phyloP scores from a whole-genome alignment of 345 rosid genomes.

The Arabidopsis suecica region DNA sequence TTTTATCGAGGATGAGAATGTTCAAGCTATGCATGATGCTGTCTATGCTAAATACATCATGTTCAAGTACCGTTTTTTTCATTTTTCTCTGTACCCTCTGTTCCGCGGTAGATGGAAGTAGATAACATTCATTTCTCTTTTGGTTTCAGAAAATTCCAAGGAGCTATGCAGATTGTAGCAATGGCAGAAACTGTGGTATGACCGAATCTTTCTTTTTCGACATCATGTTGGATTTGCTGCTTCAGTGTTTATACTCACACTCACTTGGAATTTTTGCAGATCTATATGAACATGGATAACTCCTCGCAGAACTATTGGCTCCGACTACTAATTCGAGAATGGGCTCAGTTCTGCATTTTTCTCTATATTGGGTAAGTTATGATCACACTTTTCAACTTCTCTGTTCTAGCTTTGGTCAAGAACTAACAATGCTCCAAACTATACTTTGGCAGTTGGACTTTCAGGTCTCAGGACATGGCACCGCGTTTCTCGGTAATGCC shows the following conservation, averaged over 20 bases:
- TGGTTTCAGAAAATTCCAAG: conserved; percentile 77
- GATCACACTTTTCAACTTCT: conserved; percentile 1
- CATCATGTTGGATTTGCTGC: conserved; percentile 11
- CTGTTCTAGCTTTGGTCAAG: conserved; percentile 19
- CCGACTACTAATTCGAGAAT: conserved; percentile 77
- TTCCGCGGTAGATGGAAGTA: conserved; percentile 18
- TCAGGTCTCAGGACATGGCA: conserved; percentile 85
- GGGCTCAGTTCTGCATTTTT: conserved; percentile 89
- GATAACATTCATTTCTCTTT: conserved; percentile 7
- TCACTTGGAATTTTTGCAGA: conserved; percentile 48
- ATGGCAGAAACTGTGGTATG: conserved; percentile 80
- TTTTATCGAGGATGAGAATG: conserved; percentile 82
- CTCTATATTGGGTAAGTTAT: conserved; percentile 73
- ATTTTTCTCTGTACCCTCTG: too few species aligned
- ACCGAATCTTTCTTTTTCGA: background rate
- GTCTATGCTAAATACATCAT: conserved; percentile 75
- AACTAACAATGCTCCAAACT: conserved; percentile 20
- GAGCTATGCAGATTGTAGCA: conserved; percentile 89
- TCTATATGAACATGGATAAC: conserved; percentile 72
- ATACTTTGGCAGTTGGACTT: conserved; percentile 73
- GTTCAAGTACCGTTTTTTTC: conserved; percentile 69
- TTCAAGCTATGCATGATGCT: conserved; percentile 83
- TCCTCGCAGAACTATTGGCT: conserved; percentile 81
- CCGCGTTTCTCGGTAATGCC: conserved; percentile 88
- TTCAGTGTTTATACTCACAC: background rate